phyloP scores from a whole-genome alignment of 768 basidiomycete genomes.

The Jaapia argillacea region DNA sequence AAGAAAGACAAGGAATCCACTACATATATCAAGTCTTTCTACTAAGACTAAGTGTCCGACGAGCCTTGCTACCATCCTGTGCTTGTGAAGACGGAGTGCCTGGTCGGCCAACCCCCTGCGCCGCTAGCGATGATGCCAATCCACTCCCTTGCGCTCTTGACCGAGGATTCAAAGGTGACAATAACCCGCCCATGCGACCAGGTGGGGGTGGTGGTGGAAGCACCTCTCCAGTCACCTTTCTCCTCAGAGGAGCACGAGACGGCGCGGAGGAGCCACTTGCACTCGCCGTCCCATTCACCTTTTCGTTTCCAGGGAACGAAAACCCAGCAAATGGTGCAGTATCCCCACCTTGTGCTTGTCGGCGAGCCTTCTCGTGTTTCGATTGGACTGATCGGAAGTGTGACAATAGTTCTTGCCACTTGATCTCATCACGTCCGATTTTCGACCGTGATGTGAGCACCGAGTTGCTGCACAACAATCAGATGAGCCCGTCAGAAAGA shows the following conservation, averaged over 20 bases:
- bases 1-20: conserved; percentile 1
- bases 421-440: conserved; percentile 78
- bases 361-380: conserved; percentile 85
- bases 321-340: conserved; percentile 36
- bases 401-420: conserved; percentile 89
- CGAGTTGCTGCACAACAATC: conserved; percentile 10
- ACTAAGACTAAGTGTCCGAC: conserved; percentile 31
- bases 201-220: conserved; percentile 19
- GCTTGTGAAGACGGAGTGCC: conserved; percentile 16
- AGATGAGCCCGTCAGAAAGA: conserved; percentile 2
- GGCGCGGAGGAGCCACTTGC: conserved; percentile 5
- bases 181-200: conserved; percentile 25
- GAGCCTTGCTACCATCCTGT: conserved; percentile 28
- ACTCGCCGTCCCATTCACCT: conserved; percentile 17
- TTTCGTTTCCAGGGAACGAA: conserved; percentile 38
- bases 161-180: conserved; percentile 71
- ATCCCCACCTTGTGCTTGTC: conserved; percentile 66
- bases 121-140: conserved; percentile 20
- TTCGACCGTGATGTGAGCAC: conserved; percentile 60
- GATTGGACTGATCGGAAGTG: conserved; percentile 89
- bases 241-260: conserved; percentile 39
- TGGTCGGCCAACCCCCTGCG: conserved; percentile 16
- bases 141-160: conserved; percentile 39
- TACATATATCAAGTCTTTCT: conserved; percentile 22
- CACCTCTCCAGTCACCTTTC: conserved; percentile 51